These are phyloP conservation scores for Alternaria metachromatica DNA, from an alignment of 2,329 filamentous ascomycete genomes.

Conservation along the genomic window DNA sequence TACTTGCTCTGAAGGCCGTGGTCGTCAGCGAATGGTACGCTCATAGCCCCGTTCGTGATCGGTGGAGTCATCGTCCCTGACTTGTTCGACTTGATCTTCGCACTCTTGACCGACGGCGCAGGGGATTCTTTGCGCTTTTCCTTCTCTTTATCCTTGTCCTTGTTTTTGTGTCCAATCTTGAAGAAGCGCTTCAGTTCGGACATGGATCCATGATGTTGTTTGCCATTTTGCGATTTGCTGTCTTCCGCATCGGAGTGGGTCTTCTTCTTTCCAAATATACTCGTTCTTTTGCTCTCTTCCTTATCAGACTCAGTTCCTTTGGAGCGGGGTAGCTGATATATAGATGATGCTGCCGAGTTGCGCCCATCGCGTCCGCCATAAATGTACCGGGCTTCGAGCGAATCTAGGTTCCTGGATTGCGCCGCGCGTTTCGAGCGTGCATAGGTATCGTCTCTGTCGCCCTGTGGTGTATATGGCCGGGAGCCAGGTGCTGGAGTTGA, in stretches of 20 bases:
- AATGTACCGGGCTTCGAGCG: conserved; percentile 82
- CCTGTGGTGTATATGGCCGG: conserved; percentile 78
- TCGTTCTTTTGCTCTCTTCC: conserved; percentile 58
- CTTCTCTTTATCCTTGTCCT: conserved; percentile 58
- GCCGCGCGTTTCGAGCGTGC: conserved; percentile 79
- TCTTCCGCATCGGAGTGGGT: conserved; percentile 53
- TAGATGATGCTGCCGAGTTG: conserved; percentile 48
- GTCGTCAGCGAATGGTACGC: conserved; percentile 89
- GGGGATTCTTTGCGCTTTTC: conserved; percentile 68
- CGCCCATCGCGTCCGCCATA: conserved; percentile 77
- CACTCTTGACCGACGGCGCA: conserved; percentile 62
- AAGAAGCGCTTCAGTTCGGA: conserved; percentile 97
- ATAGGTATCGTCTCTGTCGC: conserved; percentile 84
- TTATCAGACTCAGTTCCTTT: conserved; percentile 47
- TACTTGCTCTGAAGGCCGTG: conserved; percentile 91
- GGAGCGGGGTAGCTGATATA: conserved; percentile 54
- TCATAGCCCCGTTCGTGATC: conserved; percentile 36
- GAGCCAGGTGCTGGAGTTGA: conserved; percentile 66
- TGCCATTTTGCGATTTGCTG: conserved; percentile 29
- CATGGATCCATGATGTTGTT: conserved; percentile 77
- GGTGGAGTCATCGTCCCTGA: conserved; percentile 49
- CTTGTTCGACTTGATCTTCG: conserved; percentile 56
- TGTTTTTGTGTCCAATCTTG: conserved; percentile 68
- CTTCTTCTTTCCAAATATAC: conserved; percentile 60
- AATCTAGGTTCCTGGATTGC: conserved; percentile 68